Conservation (phyloP, 805 yeast species). For the Myxozyma nipponensis region DNA sequence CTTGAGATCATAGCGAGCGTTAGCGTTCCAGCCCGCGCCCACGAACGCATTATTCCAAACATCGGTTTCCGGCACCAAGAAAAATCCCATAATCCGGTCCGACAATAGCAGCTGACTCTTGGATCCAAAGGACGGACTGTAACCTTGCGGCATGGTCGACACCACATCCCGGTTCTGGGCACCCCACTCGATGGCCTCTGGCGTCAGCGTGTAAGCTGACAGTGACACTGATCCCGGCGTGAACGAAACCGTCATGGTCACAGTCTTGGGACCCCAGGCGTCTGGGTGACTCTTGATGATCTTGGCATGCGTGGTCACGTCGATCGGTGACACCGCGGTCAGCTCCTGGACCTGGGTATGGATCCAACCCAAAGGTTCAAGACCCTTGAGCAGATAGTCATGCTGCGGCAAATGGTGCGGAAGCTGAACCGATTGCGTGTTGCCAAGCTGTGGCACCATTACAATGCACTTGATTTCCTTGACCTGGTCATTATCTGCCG, state of each 20-base stretch:
- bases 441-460: constrained; percentile 85
- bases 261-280: constrained; percentile 44
- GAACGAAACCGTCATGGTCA: constrained; percentile 64
- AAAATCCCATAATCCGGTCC: constrained; percentile 72
- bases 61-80: constrained; percentile 77
- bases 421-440: constrained; percentile 58
- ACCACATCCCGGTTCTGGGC: constrained; percentile 51
- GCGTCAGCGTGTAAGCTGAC: constrained; percentile 56
- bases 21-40: constrained; percentile 75
- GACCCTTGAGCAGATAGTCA: constrained; percentile 45
- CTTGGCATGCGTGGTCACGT: constrained; percentile 57
- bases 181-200: constrained; percentile 81
- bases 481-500: constrained; percentile 63
- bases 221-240: constrained; percentile 83
- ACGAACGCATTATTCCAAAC: constrained; percentile 90
- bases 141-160: constrained; percentile 63
- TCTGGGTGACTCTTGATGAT: constrained; percentile 36
- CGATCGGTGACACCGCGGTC: constrained; percentile 62
- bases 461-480: constrained; percentile 75
- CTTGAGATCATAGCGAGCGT: constrained; percentile 58
- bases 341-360: constrained; percentile 76
- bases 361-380: constrained; percentile 90
- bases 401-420: constrained; percentile 45
- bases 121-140: constrained; percentile 53
- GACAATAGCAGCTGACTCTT: constrained; percentile 69